Base-by-base conservation (phyloP, 2,329 filamentous ascomycete species). In the Claviceps arundinis region DNA sequence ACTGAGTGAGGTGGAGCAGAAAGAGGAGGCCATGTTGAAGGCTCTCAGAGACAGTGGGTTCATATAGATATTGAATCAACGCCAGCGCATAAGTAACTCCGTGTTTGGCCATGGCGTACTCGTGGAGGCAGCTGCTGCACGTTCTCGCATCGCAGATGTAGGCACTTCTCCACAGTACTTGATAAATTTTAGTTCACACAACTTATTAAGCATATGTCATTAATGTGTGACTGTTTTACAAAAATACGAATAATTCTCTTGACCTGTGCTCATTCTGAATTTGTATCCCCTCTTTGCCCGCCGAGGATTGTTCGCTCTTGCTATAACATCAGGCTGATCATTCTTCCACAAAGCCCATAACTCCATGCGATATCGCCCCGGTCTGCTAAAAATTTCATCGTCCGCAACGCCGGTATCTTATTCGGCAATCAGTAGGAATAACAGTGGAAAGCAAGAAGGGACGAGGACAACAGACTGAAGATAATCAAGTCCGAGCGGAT, bases 41-140 rank as follows among this genome's bases (percentile, higher is more conserved):
- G 69, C 67, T 16, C 62, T 80, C 53, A 70, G 64, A 54, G 66
- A 70, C n/a, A 65, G 61, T 48, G 73, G 74, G 2, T 61, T 73
- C 24, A 40, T 73, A 42, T 55, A 51, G 42, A 43, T 43, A 14
- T 43, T 6, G 11, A 22, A 11, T 13, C 17, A 8, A 19, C 3
- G 41, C 17, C 17, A 42, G 13, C 41, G 13, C 19, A 4, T 22
- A 5, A 34, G 30, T 11, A 34, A 34, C 30, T 34, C 17, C 16
- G 17, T 46, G 11, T 16, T 47, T 34, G n/a, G 30, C 30, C 30
- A 6, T 47, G 4, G 30, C n/a, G 19, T 47, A 14, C n/a, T 9
- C 3, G 13, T 14, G 17, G 7, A 22, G 6, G 11, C 6, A 1
- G 19, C 11, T 34, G 30, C 30, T 34, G 30, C 30, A 34, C 30